These are phyloP conservation scores for Fraxinus angustifolia DNA, from an alignment of 305 asterid species.

Conservation along the genomic window DNA sequence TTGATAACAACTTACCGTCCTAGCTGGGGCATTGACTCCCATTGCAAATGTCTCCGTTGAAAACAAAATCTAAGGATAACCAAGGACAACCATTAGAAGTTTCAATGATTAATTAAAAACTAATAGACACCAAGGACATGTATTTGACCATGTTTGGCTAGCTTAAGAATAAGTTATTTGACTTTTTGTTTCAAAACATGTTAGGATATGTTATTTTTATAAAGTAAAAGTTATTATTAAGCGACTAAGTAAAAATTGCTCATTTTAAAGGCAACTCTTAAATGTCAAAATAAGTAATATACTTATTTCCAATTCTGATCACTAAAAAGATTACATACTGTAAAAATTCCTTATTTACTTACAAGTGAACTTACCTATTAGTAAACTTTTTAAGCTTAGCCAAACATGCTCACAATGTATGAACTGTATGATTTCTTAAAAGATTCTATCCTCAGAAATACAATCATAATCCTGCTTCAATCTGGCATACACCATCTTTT, in stretches of 20 bases:
- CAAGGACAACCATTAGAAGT: constrained; percentile 29
- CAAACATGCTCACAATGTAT: background rate
- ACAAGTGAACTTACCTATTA: background rate
- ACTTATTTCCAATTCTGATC: background rate
- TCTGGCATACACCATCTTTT: background rate
- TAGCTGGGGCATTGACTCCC: constrained; percentile 99
- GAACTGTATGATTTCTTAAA: background rate
- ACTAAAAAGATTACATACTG: background rate
- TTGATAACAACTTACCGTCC: constrained; percentile 65
- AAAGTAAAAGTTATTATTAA: background rate
- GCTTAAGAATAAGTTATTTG: background rate
- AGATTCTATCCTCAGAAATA: background rate
- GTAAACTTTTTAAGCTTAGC: background rate
- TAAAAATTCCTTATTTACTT: background rate
- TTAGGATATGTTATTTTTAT: background rate
- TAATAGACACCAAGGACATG: background rate
- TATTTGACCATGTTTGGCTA: background rate
- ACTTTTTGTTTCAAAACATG: background rate
- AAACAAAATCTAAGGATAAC: constrained; percentile 62
- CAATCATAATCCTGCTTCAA: constrained; percentile 4
- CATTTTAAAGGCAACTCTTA: background rate
- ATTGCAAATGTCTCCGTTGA: constrained; percentile 99
- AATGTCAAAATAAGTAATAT: background rate
- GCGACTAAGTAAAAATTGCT: background rate
- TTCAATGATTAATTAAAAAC: background rate